Conservation (phyloP, 176 grass and related monocot species). For the Zea mays region DNA sequence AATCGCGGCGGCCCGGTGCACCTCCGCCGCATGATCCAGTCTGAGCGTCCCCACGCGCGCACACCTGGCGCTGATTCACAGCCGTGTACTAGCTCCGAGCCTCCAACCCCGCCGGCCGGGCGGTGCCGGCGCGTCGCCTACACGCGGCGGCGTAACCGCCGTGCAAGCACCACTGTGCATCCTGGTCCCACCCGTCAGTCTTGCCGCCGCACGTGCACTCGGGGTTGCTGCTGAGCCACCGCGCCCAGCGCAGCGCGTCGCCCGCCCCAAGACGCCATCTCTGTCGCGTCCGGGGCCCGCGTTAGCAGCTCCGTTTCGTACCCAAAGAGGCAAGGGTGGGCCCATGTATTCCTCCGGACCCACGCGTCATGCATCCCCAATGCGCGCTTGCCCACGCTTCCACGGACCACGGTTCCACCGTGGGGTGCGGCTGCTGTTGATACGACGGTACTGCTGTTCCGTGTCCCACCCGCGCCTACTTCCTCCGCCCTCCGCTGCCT, state of each 20-base stretch:
- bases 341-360: accelerated
- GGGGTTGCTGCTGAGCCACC: conserved; percentile 17
- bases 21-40: conserved; percentile 10
- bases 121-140: background rate
- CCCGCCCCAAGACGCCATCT: conserved; percentile 14
- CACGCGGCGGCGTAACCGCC: conserved; percentile 23
- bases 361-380: conserved; percentile 9
- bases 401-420: background rate
- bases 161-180: background rate
- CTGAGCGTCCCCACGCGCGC: background rate
- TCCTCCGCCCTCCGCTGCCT: no score
- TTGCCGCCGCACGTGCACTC: background rate
- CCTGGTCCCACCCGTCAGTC: background rate
- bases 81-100: background rate
- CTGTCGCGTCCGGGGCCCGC: background rate
- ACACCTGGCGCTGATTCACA: conserved; percentile 37
- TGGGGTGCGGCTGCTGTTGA: no score
- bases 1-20: background rate
- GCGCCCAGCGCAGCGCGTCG: background rate
- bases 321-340: background rate
- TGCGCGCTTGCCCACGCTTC: background rate
- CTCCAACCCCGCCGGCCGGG: background rate
- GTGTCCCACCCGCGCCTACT: background rate
- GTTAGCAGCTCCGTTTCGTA: background rate
- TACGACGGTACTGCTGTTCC: background rate